Evolutionary conservation across 768 basidiomycete species (phyloP), one percentile per base, ranked within the genome.

Genomic region (Pisolithus marmoratus): DNA sequence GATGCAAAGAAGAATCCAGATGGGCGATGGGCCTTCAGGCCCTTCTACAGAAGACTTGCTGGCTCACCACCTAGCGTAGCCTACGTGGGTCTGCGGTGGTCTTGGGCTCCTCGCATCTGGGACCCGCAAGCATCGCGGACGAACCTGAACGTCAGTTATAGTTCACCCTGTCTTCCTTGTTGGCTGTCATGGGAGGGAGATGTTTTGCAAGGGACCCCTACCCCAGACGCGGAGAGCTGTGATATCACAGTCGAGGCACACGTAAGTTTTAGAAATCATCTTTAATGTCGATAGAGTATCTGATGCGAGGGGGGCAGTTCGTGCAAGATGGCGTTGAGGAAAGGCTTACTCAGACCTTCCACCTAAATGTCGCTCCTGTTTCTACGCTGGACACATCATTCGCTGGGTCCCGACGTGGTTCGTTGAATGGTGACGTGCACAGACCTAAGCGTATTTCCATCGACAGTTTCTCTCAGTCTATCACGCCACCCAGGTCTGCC

Each of bases 31-130:
- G 77, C 82, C 48, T 96, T 95, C 72, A 80, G 91, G 47, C 85
- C 90, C 12, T 96, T 95, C 72, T 75, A 86, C 61, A 84, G 94
- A 50, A 87, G 86, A 68, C 82, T 98, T 50, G 88, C 92, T 31
- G 93, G 92, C 24, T 76, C 77, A 9, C 89, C 94, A 14, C 85
- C 91, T 14, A 72, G 79, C 38, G 83, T 90, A 48, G 95, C 92
- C 50, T 90, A 91, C 62, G 80, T 81, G 52, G 87, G 87, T 48
- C 71, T 91, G 23, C 78, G 77, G 46, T 97, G 90, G 89, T 77
- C 80, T 31, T 99, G 94, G 91, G 80, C 85, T 50, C 94, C 95
- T 27, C 86, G 88, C 55, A 84, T 99, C 41, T 97, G 94, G 93
- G 94, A 98, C 72, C 96, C 95, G 6, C 94, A 97, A 67, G 86